Evolutionary conservation across 2,329 filamentous ascomycete genomes (phyloP).

Genomic region (Penicillium sp.): DNA sequence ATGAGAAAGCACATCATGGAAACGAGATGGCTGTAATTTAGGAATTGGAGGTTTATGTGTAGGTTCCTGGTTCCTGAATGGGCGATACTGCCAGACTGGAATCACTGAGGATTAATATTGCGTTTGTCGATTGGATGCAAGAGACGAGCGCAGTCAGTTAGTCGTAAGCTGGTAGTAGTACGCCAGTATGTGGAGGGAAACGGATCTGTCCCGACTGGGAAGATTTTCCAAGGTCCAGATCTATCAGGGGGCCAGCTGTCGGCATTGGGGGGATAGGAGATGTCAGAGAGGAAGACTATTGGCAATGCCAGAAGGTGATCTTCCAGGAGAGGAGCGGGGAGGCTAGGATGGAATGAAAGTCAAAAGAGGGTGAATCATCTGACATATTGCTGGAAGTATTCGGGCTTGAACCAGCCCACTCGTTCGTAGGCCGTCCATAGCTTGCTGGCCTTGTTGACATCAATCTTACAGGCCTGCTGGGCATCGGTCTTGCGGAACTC

Average conservation of each 20-base stretch:
- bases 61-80: background rate
- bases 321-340: background rate
- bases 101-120: slow-evolving; percentile 11
- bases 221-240: background rate
- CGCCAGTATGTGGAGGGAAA: background rate
- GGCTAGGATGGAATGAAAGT: background rate
- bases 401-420: slow-evolving; percentile 73
- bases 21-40: background rate
- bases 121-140: slow-evolving; percentile 1
- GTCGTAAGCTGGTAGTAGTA: background rate
- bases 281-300: background rate
- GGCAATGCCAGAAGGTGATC: background rate
- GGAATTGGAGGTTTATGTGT: background rate
- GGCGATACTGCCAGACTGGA: slow-evolving; percentile 3
- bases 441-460: slow-evolving; percentile 95
- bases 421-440: slow-evolving; percentile 86
- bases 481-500: slow-evolving; percentile 94
- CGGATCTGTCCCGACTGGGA: background rate
- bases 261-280: background rate
- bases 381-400: slow-evolving; percentile 48
- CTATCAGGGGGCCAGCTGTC: background rate
- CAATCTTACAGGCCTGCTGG: slow-evolving; percentile 95
- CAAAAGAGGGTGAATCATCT: slow-evolving; percentile 15
- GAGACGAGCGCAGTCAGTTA: slow-evolving; percentile 8
- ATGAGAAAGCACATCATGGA: background rate